Conservation (phyloP, 1,139 yeast species). For the Saccharomyces hybrid region DNA sequence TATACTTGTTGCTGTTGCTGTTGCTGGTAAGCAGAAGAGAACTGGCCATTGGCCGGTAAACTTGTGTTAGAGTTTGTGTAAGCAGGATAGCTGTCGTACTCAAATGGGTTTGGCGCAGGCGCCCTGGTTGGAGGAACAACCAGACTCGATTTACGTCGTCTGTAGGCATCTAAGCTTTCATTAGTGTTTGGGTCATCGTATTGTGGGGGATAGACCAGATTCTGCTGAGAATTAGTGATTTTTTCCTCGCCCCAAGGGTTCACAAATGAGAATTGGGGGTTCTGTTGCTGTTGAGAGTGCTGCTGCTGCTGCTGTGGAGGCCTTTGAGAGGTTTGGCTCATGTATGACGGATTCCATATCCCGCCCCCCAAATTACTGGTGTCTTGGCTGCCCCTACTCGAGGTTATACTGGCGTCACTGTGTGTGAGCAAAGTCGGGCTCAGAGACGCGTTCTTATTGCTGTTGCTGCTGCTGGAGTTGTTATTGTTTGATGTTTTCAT, state of each 20-base stretch:
- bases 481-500: neutral
- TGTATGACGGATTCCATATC: constrained; percentile 16
- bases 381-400: neutral
- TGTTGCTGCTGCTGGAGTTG: neutral
- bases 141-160: constrained; percentile 29
- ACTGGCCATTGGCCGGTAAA: constrained; percentile 7
- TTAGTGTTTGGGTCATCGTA: constrained; percentile 4
- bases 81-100: constrained; percentile 30
- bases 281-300: constrained; percentile 9
- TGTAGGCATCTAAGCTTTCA: constrained; percentile 8
- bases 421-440: neutral
- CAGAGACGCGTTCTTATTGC: neutral
- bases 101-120: constrained; percentile 39
- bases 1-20: constrained; percentile 13
- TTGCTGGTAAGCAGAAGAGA: constrained; percentile 10
- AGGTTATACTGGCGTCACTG: neutral
- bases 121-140: constrained; percentile 41
- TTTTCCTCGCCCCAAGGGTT: constrained; percentile 24
- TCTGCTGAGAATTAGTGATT: constrained; percentile 15
- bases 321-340: constrained; percentile 14
- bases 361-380: neutral
- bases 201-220: constrained; percentile 2
- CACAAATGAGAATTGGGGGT: constrained; percentile 14
- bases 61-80: constrained; percentile 3
- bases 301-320: constrained; percentile 17